Percentiles rank a stretch among this genome's conserved stretches.
phyloP scores from a whole-genome alignment of 805 yeast species.

The Teunomyces kruisii region DNA sequence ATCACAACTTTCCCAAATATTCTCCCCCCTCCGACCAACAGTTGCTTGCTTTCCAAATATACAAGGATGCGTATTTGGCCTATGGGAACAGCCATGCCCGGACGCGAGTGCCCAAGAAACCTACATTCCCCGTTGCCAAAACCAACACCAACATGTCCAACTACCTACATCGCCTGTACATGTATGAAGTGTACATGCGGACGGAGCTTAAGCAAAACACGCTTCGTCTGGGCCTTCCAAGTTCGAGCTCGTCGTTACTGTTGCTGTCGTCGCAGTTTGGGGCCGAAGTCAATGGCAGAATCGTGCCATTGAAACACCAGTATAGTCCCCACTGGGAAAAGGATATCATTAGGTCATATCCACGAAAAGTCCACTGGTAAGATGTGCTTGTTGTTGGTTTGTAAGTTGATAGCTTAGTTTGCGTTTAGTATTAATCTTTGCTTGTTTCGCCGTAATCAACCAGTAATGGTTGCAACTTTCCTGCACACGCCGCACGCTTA shows the following conservation, averaged over 20 bases:
- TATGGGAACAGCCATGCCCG: neutral
- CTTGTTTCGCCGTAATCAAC: neutral
- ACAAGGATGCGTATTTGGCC: neutral
- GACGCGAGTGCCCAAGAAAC: slow-evolving; percentile 10
- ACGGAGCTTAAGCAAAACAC: neutral
- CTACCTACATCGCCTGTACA: slow-evolving; percentile 20
- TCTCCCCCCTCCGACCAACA: slow-evolving; percentile 9
- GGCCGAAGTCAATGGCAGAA: neutral
- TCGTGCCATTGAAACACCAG: slow-evolving; percentile 7
- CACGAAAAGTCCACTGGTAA: neutral
- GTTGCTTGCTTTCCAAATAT: slow-evolving; percentile 5
- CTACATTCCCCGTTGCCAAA: slow-evolving; percentile 17
- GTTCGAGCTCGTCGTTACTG: too few species aligned
- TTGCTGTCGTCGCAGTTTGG: too few species aligned
- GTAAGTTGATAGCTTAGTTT: too few species aligned
- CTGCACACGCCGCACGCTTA: neutral
- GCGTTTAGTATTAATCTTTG: neutral
- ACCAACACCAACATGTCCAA: slow-evolving; percentile 27
- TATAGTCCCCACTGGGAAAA: slow-evolving; percentile 8
- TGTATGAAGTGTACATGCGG: slow-evolving; percentile 14
- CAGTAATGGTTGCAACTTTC: neutral
- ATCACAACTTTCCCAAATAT: slow-evolving; percentile 5
- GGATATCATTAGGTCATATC: slow-evolving; percentile 1
- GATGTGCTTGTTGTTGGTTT: too few species aligned
- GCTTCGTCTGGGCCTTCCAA: neutral